These are phyloP conservation scores for Russula lepida DNA, from an alignment of 768 basidiomycete species.

Conservation along the genomic window DNA sequence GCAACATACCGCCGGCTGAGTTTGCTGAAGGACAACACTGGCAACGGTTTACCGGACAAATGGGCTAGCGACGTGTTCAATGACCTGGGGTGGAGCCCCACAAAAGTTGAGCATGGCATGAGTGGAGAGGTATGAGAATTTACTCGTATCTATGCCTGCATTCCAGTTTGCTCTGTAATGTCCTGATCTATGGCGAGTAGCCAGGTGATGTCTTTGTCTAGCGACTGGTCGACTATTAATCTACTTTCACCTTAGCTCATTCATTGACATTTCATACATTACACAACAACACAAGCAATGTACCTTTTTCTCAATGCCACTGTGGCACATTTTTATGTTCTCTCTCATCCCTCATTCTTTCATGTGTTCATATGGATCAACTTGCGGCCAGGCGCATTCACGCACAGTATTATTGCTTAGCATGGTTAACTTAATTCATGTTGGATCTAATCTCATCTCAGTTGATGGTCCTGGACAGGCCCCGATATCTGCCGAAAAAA, in stretches of 20 bases:
- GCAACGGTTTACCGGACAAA: slow-evolving; percentile 34
- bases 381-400: slow-evolving; percentile 12
- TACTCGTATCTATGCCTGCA: neutral
- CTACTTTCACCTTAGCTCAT: neutral
- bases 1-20: slow-evolving; percentile 35
- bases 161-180: slow-evolving; percentile 1
- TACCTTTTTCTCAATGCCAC: neutral
- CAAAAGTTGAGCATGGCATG: slow-evolving; percentile 2
- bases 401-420: slow-evolving; percentile 11
- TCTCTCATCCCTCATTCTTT: neutral
- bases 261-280: neutral
- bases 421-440: slow-evolving; percentile 17
- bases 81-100: slow-evolving; percentile 34
- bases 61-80: slow-evolving; percentile 70
- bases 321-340: neutral
- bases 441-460: neutral
- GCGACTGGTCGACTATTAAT: neutral
- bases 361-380: slow-evolving; percentile 12
- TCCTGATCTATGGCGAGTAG: neutral
- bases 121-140: neutral
- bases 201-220: neutral
- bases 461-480: neutral
- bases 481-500: neutral
- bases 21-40: slow-evolving; percentile 31
- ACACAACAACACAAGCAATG: slow-evolving; percentile 4